Conservation (phyloP, 1,284 basidiomycete genomes). For the Rhodotorula sp. region DNA sequence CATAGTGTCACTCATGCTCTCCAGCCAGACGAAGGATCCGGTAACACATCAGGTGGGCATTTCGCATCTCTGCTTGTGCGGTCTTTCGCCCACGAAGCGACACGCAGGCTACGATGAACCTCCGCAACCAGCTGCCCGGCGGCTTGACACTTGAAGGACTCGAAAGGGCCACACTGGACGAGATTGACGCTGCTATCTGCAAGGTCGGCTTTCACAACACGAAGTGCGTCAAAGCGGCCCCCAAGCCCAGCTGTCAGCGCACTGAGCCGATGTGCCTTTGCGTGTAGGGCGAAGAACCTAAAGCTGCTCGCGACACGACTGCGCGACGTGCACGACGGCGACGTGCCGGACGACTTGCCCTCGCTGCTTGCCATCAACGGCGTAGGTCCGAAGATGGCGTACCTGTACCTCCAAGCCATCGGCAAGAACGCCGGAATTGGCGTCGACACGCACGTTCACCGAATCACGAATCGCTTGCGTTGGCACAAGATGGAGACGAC, state of each 20-base stretch:
- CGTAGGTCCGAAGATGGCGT: conserved; percentile 92
- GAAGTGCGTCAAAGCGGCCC: conserved; percentile 35
- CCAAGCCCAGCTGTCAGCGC: too few species aligned
- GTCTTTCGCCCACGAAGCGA: neutral
- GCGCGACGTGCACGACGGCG: conserved; percentile 54
- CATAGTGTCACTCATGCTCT: conserved; percentile 90
- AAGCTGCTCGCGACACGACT: conserved; percentile 27
- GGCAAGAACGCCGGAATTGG: conserved; percentile 85
- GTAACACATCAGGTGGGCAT: conserved; percentile 25
- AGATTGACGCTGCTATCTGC: conserved; percentile 54
- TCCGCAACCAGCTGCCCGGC: conserved; percentile 71
- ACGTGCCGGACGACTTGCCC: conserved; percentile 60
- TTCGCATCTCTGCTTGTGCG: neutral
- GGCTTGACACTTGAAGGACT: conserved; percentile 72
- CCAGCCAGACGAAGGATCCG: conserved; percentile 81
- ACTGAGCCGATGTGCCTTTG: neutral
- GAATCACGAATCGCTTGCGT: conserved; percentile 85
- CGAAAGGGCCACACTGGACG: conserved; percentile 61
- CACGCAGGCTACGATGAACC: conserved; percentile 66
- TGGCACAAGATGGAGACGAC: conserved; percentile 86
- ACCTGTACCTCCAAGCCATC: conserved; percentile 51
- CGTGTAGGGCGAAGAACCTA: conserved; percentile 34
- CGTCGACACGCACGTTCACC: conserved; percentile 77
- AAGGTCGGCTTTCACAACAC: conserved; percentile 52
- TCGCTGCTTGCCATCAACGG: conserved; percentile 72